Evolutionary conservation across 768 basidiomycete species (phyloP).

Genomic region (Mrakia blollopis): DNA sequence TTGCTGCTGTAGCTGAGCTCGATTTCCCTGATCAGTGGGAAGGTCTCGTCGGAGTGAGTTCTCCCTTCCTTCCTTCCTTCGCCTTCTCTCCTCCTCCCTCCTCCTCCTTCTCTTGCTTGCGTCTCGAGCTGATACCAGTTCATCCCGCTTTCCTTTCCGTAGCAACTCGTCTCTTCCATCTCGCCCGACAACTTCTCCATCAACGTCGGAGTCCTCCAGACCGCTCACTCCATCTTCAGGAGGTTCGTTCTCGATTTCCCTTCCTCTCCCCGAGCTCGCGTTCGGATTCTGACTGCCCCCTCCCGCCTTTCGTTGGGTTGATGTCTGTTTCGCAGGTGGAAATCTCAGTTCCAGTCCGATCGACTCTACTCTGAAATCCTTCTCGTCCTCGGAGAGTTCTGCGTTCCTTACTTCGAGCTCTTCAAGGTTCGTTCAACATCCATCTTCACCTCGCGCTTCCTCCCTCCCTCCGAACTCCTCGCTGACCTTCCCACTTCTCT

Average conservation of each 20-base stretch:
- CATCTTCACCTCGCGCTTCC: constrained; percentile 46
- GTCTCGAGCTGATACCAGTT: neutral
- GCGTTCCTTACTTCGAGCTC: constrained; percentile 73
- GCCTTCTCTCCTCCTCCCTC: neutral
- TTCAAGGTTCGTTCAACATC: constrained; percentile 52
- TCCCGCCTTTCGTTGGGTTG: neutral
- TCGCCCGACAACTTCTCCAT: constrained; percentile 73
- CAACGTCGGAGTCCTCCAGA: constrained; percentile 85
- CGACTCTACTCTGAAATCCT: constrained; percentile 85
- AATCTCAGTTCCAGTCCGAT: constrained; percentile 82
- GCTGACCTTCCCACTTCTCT: neutral
- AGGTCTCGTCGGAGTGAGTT: constrained; percentile 79
- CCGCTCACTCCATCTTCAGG: constrained; percentile 90
- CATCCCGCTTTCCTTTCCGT: neutral
- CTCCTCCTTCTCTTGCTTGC: neutral
- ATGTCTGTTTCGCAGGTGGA: constrained; percentile 75
- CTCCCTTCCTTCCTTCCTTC: neutral
- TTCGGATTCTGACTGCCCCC: too few relatives aligned
- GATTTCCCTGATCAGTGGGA: constrained; percentile 90
- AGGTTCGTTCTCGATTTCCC: constrained; percentile 36
- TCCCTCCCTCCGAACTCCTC: neutral
- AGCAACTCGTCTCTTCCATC: constrained; percentile 86
- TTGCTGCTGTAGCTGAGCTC: constrained; percentile 80
- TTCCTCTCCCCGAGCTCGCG: neutral
- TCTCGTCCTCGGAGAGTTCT: constrained; percentile 76